Conservation (phyloP, 2,329 filamentous ascomycete genomes). For the Hypomyces perniciosus region DNA sequence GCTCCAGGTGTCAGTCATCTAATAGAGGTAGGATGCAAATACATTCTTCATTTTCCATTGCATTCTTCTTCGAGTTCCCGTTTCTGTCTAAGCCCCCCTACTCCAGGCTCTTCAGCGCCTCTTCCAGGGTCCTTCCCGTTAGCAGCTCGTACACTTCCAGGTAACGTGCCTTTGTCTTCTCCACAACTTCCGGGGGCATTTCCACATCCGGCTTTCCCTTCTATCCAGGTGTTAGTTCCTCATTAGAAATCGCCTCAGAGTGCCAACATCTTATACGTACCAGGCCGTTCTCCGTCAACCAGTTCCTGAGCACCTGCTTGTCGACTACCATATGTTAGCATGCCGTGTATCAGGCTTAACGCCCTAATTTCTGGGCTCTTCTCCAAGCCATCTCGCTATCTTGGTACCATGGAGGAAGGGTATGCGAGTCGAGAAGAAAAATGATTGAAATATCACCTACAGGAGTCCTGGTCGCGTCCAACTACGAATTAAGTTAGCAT, state of each 20-base stretch:
- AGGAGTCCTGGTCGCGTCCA: slow-evolving; percentile 6
- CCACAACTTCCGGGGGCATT: slow-evolving; percentile 6
- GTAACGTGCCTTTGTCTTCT: slow-evolving; percentile 3
- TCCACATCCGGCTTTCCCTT: slow-evolving; percentile 9
- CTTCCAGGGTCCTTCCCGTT: neutral
- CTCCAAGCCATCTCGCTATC: no score
- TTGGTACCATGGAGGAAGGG: no score
- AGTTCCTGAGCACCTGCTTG: slow-evolving; percentile 6
- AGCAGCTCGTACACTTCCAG: slow-evolving; percentile 2
- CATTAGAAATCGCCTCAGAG: neutral
- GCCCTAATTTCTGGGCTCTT: neutral
- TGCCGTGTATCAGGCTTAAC: neutral
- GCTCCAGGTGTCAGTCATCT: no score
- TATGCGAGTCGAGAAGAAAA: neutral
- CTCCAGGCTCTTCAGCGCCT: neutral
- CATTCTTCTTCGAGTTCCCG: no score
- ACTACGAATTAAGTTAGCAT: neutral
- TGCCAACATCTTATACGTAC: neutral
- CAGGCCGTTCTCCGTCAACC: slow-evolving; percentile 6
- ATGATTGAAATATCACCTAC: neutral
- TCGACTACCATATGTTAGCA: neutral
- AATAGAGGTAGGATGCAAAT: no score
- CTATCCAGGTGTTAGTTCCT: neutral
- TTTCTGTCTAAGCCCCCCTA: no score
- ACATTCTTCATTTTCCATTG: no score